phyloP scores from a whole-genome alignment of 768 basidiomycete species.

The Sarcomyxa edulis region DNA sequence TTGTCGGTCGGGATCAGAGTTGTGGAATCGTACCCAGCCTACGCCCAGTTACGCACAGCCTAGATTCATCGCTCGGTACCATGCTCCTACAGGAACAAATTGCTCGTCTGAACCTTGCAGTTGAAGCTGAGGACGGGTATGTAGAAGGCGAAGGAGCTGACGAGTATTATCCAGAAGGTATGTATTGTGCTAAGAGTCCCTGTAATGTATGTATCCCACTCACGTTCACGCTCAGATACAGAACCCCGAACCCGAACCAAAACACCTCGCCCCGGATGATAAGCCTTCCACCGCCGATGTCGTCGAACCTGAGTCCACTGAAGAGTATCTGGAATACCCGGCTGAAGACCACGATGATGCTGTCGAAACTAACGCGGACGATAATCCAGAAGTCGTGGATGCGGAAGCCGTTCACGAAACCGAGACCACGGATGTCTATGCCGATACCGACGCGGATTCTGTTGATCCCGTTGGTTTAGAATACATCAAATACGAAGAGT shows the following conservation, averaged over 20 bases:
- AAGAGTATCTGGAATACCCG: constrained; percentile 1
- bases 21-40: constrained; percentile 59
- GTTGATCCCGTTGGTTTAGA: constrained; percentile 6
- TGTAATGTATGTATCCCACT: background rate
- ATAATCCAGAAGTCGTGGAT: background rate
- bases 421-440: constrained; percentile 9
- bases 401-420: constrained; percentile 8
- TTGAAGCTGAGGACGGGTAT: constrained; percentile 8
- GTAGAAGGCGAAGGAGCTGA: constrained; percentile 7
- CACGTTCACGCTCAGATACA: background rate
- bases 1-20: too few species aligned
- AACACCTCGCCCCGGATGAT: background rate
- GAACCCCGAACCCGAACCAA: too few species aligned
- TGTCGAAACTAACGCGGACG: constrained; percentile 3
- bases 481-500: constrained; percentile 1
- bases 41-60: constrained; percentile 37
- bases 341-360: constrained; percentile 4
- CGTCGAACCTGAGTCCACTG: constrained; percentile 3
- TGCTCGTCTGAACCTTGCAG: constrained; percentile 18
- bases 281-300: background rate
- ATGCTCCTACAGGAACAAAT: constrained; percentile 57
- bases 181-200: background rate
- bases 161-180: constrained; percentile 12
- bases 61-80: constrained; percentile 66
- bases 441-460: constrained; percentile 5